A percentile compares a stretch with the other conserved stretches of the same genome.
Evolutionary conservation across 2,329 filamentous ascomycete species (phyloP).

Genomic region (Rhynchosporium agropyri): DNA sequence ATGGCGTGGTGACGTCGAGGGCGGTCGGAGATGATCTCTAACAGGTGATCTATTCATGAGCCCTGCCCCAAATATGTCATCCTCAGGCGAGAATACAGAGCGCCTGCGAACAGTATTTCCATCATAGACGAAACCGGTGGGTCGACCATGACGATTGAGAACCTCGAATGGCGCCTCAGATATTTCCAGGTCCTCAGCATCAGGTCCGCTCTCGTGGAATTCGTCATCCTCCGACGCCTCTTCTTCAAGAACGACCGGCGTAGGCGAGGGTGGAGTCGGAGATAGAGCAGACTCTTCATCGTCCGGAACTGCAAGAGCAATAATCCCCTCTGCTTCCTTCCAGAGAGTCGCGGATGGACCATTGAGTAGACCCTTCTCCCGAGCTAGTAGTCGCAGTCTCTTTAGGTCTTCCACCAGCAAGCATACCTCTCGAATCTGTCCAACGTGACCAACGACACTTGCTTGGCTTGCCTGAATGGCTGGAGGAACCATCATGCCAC

Average conservation of each 20-base stretch:
- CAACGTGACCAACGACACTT: conserved; percentile 80
- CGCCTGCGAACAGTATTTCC: conserved; percentile 55
- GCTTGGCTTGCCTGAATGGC: conserved; percentile 81
- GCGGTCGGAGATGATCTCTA: conserved; percentile 44
- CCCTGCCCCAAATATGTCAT: conserved; percentile 61
- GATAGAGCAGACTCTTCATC: conserved; percentile 53
- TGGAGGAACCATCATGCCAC: conserved; percentile 71
- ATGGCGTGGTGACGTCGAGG: conserved; percentile 32
- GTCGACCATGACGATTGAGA: conserved; percentile 32
- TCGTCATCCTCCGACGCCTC: conserved; percentile 46
- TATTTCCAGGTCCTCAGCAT: conserved; percentile 48
- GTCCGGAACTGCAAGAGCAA: conserved; percentile 76
- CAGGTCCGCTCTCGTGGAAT: conserved; percentile 47
- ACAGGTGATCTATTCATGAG: conserved; percentile 32
- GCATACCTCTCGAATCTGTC: conserved; percentile 80
- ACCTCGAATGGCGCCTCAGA: conserved; percentile 53
- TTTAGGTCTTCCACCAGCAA: conserved; percentile 82
- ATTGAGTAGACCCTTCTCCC: conserved; percentile 65
- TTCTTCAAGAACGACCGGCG: conserved; percentile 50
- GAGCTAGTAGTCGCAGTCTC: conserved; percentile 70
- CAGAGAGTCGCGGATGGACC: conserved; percentile 65
- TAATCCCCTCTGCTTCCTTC: conserved; percentile 85
- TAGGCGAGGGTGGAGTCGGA: conserved; percentile 34
- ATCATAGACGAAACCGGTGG: conserved; percentile 49
- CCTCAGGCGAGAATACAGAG: conserved; percentile 66